Evolutionary conservation across 768 basidiomycete species (phyloP).

Genomic region (Paxillus ammoniavirescens): DNA sequence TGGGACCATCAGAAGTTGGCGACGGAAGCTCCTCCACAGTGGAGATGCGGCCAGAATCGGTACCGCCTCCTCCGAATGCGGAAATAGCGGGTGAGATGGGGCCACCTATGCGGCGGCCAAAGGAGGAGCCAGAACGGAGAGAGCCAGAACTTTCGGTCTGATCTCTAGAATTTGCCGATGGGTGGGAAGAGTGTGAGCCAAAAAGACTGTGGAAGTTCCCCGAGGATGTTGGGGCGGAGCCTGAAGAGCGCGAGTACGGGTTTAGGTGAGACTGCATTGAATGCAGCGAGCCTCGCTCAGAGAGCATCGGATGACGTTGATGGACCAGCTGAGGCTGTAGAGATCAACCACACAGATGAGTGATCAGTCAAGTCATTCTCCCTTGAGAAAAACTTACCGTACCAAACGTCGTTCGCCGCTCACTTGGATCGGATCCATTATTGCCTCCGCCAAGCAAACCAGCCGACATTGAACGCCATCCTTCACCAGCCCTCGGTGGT

Average conservation of each 20-base stretch:
- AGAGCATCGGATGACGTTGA: slow-evolving; percentile 39
- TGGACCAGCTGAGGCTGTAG: slow-evolving; percentile 45
- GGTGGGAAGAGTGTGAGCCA: slow-evolving; percentile 56
- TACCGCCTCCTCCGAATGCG: slow-evolving; percentile 40
- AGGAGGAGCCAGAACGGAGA: slow-evolving; percentile 50
- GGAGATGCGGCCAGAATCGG: slow-evolving; percentile 21
- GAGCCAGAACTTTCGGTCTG: slow-evolving; percentile 37
- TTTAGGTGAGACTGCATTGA: slow-evolving; percentile 59
- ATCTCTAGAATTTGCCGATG: slow-evolving; percentile 44
- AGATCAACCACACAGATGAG: slow-evolving; percentile 10
- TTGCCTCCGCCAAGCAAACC: slow-evolving; percentile 18
- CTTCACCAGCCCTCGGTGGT: slow-evolving; percentile 58
- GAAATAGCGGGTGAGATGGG: slow-evolving; percentile 50
- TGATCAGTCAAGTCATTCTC: slow-evolving; percentile 2
- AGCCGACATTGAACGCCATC: slow-evolving; percentile 58
- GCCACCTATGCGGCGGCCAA: slow-evolving; percentile 40
- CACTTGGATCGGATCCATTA: slow-evolving; percentile 23
- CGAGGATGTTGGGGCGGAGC: slow-evolving; percentile 52
- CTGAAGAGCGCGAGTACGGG: slow-evolving; percentile 46
- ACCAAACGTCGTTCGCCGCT: slow-evolving; percentile 60
- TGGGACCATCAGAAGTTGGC: slow-evolving; percentile 9
- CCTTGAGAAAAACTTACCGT: slow-evolving; percentile 41
- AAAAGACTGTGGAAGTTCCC: slow-evolving; percentile 41
- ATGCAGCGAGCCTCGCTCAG: slow-evolving; percentile 65
- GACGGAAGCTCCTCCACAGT: slow-evolving; percentile 20